A percentile compares a stretch with the other conserved stretches of the same genome.
These are phyloP conservation scores for Lactarius deliciosus DNA, from an alignment of 768 basidiomycete species.

Conservation along the genomic window DNA sequence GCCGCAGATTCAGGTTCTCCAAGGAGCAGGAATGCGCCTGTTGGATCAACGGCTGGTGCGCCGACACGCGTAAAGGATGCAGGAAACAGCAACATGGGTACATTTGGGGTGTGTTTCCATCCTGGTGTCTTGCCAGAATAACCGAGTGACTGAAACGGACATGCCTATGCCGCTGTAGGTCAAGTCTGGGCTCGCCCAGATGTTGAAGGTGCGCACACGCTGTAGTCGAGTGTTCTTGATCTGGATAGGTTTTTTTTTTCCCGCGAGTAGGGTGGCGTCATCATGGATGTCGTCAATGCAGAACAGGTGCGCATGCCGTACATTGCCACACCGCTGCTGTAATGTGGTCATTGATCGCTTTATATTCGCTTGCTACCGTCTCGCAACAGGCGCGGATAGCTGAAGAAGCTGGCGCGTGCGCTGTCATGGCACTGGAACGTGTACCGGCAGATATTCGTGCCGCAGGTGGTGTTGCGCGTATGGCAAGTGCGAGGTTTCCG, in stretches of 20 bases:
- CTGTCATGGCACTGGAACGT: conserved; percentile 95
- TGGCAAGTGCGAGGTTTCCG: conserved; percentile 55
- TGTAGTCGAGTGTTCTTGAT: conserved; percentile 23
- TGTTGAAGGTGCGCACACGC: conserved; percentile 72
- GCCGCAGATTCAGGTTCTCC: conserved; percentile 29
- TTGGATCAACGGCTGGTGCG: conserved; percentile 44
- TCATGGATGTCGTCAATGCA: conserved; percentile 93
- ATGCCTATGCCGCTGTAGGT: conserved; percentile 49
- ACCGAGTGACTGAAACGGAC: conserved; percentile 13
- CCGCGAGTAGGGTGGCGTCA: conserved; percentile 67
- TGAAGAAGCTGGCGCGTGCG: conserved; percentile 95
- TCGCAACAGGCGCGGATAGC: conserved; percentile 80
- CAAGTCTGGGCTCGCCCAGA: conserved; percentile 93
- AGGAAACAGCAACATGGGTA: conserved; percentile 60
- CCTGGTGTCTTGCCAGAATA: conserved; percentile 9
- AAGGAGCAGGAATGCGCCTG: conserved; percentile 42
- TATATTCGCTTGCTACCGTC: conserved; percentile 31
- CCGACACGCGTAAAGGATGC: conserved; percentile 57
- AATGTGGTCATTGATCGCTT: conserved; percentile 31
- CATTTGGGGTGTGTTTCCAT: conserved; percentile 57
- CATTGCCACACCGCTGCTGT: neutral
- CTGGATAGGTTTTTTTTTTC: conserved; percentile 10
- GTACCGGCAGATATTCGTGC: conserved; percentile 94
- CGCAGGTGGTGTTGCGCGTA: conserved; percentile 92
- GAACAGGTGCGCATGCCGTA: conserved; percentile 48